Conservation (phyloP, 2,329 filamentous ascomycete species). For the Phyllosticta paracitricarpa region DNA sequence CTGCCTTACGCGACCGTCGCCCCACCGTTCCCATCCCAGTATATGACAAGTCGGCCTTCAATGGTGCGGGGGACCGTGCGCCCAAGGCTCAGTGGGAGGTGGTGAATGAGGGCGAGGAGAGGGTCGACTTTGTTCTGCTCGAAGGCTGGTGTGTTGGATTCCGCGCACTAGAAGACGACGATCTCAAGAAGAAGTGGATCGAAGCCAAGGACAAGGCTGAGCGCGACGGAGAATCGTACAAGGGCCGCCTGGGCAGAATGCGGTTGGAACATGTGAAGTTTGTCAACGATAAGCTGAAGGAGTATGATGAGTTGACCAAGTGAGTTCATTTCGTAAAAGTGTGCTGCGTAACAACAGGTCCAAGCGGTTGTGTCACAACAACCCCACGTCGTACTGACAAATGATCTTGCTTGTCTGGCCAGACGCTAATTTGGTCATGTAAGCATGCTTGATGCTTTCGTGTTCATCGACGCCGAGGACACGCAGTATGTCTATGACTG, state of each 20-base stretch:
- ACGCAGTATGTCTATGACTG: conserved; percentile 71
- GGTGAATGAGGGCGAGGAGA: conserved; percentile 46
- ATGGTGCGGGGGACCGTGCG: conserved; percentile 66
- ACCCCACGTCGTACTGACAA: not conserved
- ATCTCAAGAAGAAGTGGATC: conserved; percentile 45
- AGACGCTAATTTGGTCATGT: conserved; percentile 10
- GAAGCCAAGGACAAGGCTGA: conserved; percentile 40
- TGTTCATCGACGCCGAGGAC: conserved; percentile 64
- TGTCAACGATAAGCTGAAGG: conserved; percentile 47
- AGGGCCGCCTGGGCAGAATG: conserved; percentile 41
- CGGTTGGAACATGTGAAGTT: conserved; percentile 43
- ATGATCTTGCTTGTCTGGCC: not conserved
- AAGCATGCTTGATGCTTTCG: conserved; percentile 47
- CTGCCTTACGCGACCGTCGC: conserved; percentile 41
- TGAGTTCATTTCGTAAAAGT: conserved; percentile 18
- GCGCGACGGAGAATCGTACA: conserved; percentile 35
- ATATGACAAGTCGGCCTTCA: conserved; percentile 76
- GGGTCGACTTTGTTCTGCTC: conserved; percentile 61
- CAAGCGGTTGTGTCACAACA: not conserved
- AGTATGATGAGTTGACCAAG: conserved; percentile 50
- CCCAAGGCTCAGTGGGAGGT: conserved; percentile 51
- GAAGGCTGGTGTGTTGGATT: conserved; percentile 93
- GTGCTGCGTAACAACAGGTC: not conserved
- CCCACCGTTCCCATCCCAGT: conserved; percentile 52
- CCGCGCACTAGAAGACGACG: conserved; percentile 48